Evolutionary conservation across 371 early-diverging fungal genomes (phyloP).

Genomic region (Amoeboradix gromovi): DNA sequence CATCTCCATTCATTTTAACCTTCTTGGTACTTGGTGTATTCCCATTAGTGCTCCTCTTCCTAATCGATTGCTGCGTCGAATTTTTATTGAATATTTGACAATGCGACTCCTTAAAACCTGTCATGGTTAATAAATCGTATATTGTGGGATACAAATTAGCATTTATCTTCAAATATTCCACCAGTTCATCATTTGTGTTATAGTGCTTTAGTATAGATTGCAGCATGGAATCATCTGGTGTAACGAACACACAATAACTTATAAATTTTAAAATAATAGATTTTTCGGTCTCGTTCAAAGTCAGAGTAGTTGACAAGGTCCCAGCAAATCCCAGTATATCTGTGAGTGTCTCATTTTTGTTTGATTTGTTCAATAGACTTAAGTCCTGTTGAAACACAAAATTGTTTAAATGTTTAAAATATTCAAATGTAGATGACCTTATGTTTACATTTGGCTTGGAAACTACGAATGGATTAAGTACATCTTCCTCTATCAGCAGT

Average conservation of each 20-base stretch:
- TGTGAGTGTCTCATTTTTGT: background rate
- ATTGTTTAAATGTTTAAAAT: background rate
- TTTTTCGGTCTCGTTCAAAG: background rate
- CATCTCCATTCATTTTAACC: background rate
- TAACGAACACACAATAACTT: background rate
- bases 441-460: background rate
- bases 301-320: background rate
- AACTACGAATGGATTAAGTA: background rate
- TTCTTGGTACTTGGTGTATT: background rate
- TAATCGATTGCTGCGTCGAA: background rate
- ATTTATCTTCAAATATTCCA: background rate
- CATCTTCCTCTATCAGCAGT: background rate
- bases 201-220: background rate
- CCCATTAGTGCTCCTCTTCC: no score
- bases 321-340: background rate
- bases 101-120: background rate
- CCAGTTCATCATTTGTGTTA: background rate
- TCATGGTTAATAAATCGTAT: background rate
- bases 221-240: background rate
- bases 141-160: background rate
- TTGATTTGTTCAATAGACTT: background rate
- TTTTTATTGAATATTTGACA: background rate
- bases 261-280: background rate
- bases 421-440: background rate
- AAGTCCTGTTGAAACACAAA: background rate